Percentiles rank a stretch among this genome's conserved stretches.
These are phyloP conservation scores for Conoideocrella luteorostrata DNA, from an alignment of 2,329 filamentous ascomycete species.

Conservation along the genomic window DNA sequence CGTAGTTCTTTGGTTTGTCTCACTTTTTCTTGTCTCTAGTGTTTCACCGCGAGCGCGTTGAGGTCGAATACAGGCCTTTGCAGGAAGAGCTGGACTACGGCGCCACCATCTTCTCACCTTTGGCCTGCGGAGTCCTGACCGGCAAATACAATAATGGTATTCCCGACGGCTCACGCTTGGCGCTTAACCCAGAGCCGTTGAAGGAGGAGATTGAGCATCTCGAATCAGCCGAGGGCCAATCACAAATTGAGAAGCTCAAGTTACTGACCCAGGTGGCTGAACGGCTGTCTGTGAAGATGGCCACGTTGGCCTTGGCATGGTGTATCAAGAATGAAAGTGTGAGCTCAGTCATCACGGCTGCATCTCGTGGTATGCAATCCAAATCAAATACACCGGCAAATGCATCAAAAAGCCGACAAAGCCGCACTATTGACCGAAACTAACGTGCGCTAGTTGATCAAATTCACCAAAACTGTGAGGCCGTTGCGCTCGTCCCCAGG, in stretches of 20 bases:
- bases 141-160: constrained; percentile 59
- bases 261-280: constrained; percentile 54
- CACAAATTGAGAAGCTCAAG: constrained; percentile 37
- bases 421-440: too few species aligned
- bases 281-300: constrained; percentile 46
- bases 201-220: constrained; percentile 39
- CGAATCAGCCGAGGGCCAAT: too few species aligned
- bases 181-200: too few species aligned
- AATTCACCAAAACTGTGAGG: constrained; percentile 43
- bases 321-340: constrained; percentile 48
- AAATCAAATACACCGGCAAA: too few species aligned
- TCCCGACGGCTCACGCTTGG: constrained; percentile 52
- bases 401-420: too few species aligned
- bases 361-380: too few species aligned
- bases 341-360: constrained; percentile 46
- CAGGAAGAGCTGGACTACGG: constrained; percentile 54
- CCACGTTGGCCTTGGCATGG: constrained; percentile 47
- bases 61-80: constrained; percentile 55
- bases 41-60: constrained; percentile 53
- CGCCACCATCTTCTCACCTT: constrained; percentile 56
- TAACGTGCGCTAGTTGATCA: too few species aligned
- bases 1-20: too few species aligned
- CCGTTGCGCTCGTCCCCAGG: constrained; percentile 39
- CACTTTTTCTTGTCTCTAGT: too few species aligned
- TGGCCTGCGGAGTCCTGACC: constrained; percentile 51